A percentile compares a stretch with the other conserved stretches of the same genome.
Evolutionary conservation across 2,329 filamentous ascomycete genomes (phyloP).

Genomic region (Westerdykella aurantiaca): DNA sequence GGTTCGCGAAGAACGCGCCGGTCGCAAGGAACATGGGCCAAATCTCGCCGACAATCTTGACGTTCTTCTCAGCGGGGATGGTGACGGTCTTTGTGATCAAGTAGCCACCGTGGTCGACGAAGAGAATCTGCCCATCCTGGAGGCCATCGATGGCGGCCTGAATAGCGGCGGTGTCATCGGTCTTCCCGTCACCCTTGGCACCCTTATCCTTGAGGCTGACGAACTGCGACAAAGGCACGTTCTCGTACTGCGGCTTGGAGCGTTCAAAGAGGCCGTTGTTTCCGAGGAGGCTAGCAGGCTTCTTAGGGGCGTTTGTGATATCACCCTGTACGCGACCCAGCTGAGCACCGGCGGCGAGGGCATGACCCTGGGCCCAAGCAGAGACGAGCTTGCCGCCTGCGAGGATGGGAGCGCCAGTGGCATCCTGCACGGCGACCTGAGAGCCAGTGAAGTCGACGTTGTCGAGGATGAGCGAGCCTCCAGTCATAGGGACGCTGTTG

Average conservation of each 20-base stretch:
- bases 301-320: conserved; percentile 46
- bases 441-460: conserved; percentile 80
- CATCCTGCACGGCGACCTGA: conserved; percentile 58
- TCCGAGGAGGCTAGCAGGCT: conserved; percentile 62
- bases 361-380: conserved; percentile 74
- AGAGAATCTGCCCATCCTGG: conserved; percentile 55
- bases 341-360: conserved; percentile 51
- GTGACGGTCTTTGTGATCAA: conserved; percentile 55
- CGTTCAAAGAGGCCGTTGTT: conserved; percentile 71
- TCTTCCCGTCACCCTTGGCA: conserved; percentile 78
- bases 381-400: conserved; percentile 62
- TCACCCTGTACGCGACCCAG: conserved; percentile 53
- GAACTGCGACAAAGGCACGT: conserved; percentile 61
- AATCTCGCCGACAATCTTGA: conserved; percentile 85
- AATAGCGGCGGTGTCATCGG: conserved; percentile 82
- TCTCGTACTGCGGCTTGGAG: conserved; percentile 83
- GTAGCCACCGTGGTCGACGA: conserved; percentile 61
- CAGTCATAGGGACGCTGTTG: conserved; percentile 60
- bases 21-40: conserved; percentile 86
- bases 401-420: conserved; percentile 57
- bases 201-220: conserved; percentile 76
- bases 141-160: conserved; percentile 69
- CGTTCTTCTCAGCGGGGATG: conserved; percentile 57
- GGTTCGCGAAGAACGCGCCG: conserved; percentile 66
- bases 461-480: conserved; percentile 77